Percentiles rank a stretch among this genome's conserved stretches.
These are phyloP conservation scores for Solanum habrochaites DNA, from an alignment of 257 asterid genomes.

Conservation along the genomic window DNA sequence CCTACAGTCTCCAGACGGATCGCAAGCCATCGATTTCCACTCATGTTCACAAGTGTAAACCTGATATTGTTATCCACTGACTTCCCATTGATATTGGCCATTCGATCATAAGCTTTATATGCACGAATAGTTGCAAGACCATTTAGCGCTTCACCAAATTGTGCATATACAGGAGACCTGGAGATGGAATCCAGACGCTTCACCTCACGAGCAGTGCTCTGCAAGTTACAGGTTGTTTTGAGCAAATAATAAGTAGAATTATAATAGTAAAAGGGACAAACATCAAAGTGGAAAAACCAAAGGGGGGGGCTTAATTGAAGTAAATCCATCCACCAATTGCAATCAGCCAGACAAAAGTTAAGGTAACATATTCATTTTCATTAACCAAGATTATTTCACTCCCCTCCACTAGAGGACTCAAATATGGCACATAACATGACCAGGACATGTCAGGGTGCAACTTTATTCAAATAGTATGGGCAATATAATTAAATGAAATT, in stretches of 20 bases:
- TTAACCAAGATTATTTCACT: not conserved
- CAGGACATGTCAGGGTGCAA: not conserved
- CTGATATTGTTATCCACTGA: constrained; percentile 87
- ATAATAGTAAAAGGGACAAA: not conserved
- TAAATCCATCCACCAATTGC: not conserved
- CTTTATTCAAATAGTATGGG: not conserved
- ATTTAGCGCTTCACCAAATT: constrained; percentile 90
- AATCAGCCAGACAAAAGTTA: not conserved
- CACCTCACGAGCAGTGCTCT: constrained; percentile 98
- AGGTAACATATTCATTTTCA: not conserved
- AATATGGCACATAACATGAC: not conserved
- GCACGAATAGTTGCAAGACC: constrained; percentile 92
- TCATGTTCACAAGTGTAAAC: constrained; percentile 79
- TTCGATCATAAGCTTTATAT: constrained; percentile 87
- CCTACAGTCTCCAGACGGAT: constrained; percentile 90
- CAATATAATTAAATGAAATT: not conserved
- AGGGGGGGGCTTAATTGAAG: not conserved
- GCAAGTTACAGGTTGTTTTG: constrained; percentile 12
- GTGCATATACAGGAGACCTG: constrained; percentile 98
- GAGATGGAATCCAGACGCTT: constrained; percentile 85
- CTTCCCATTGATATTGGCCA: constrained; percentile 75
- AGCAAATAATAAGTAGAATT: not conserved
- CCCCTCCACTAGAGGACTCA: not conserved
- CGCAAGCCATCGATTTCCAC: constrained; percentile 95
- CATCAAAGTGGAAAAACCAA: not conserved